Evolutionary conservation across 2,329 filamentous ascomycete species (phyloP).

Genomic region (Alternaria sp.): DNA sequence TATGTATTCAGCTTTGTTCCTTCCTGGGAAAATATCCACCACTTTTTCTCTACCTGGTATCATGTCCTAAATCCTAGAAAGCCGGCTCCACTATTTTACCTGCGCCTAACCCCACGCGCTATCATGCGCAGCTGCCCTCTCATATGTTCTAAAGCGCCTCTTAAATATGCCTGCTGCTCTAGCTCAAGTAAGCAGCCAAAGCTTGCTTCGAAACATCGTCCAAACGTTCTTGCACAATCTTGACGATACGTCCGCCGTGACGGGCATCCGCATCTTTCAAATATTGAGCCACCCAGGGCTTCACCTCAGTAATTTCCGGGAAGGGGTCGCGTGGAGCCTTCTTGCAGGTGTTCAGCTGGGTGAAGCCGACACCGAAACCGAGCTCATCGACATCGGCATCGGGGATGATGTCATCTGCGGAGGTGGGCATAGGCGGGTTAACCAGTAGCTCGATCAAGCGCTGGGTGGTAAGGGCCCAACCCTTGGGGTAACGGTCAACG

Average conservation of each 20-base stretch:
- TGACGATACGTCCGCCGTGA: constrained; percentile 72
- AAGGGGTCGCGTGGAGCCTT: constrained; percentile 78
- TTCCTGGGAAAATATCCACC: background rate
- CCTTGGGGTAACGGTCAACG: constrained; percentile 70
- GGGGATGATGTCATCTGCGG: constrained; percentile 74
- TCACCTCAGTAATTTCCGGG: constrained; percentile 80
- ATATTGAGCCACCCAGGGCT: constrained; percentile 81
- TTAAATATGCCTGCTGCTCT: background rate
- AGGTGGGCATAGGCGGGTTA: constrained; percentile 77
- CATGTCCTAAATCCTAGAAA: constrained; percentile 12
- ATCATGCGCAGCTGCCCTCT: background rate
- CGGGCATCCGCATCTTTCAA: constrained; percentile 78
- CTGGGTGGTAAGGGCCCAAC: constrained; percentile 90
- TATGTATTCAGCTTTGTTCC: background rate
- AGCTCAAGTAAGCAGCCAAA: constrained; percentile 42
- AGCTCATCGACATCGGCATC: constrained; percentile 95
- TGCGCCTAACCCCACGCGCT: background rate
- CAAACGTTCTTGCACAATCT: constrained; percentile 75
- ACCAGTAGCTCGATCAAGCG: constrained; percentile 87
- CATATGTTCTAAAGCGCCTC: background rate
- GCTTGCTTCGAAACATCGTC: constrained; percentile 49
- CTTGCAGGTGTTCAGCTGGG: constrained; percentile 88
- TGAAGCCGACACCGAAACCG: constrained; percentile 93
- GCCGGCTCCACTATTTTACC: background rate
- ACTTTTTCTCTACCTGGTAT: constrained; percentile 23